Conservation (phyloP, 176 grass and related monocot genomes). For the Metroxylon sagu region DNA sequence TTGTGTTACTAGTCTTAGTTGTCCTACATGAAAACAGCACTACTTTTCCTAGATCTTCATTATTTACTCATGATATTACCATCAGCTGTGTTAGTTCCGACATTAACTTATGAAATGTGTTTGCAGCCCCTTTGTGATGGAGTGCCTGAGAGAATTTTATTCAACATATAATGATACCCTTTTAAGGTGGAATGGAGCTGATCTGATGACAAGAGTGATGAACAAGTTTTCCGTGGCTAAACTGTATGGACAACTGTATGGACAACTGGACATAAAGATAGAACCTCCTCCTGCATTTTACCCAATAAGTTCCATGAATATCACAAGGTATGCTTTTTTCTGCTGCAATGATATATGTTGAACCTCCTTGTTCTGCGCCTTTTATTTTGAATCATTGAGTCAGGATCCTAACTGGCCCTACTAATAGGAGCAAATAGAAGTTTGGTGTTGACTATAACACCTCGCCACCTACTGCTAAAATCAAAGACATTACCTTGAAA, state of each 20-base stretch:
- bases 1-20: too few species aligned
- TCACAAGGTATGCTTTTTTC: constrained; percentile 40
- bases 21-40: too few species aligned
- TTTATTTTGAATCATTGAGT: too few species aligned
- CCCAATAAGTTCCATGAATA: constrained; percentile 66
- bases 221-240: constrained; percentile 39
- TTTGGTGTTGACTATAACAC: too few species aligned
- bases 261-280: constrained; percentile 48
- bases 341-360: too few species aligned
- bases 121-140: constrained; percentile 72
- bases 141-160: constrained; percentile 84
- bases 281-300: constrained; percentile 56
- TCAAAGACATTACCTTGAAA: too few species aligned
- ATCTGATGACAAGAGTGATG: constrained; percentile 87
- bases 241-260: constrained; percentile 21
- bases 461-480: too few species aligned
- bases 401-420: too few species aligned
- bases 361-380: too few species aligned
- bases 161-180: constrained; percentile 89
- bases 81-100: constrained; percentile 10
- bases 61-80: too few species aligned
- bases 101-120: constrained; percentile 9
- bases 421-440: too few species aligned
- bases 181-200: constrained; percentile 72
- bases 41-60: too few species aligned